These are phyloP conservation scores for Cicer chorassanicum DNA, from an alignment of 306 rosid genomes.

Conservation along the genomic window DNA sequence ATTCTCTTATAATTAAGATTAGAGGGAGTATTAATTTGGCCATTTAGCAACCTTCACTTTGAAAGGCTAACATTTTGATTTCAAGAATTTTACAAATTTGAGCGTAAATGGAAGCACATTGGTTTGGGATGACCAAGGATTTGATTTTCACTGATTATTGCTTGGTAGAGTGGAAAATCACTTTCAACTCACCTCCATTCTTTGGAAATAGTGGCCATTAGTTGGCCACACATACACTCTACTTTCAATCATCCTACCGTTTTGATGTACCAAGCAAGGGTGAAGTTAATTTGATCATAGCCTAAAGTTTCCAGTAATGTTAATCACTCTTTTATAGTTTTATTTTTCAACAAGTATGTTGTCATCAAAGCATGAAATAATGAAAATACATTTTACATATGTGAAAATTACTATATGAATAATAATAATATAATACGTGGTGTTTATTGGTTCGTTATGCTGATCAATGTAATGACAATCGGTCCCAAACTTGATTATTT, in stretches of 20 bases:
- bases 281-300: constrained; percentile 6
- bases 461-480: background rate
- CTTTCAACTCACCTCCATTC: background rate
- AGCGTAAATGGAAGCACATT: constrained; percentile 15
- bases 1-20: no score
- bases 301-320: constrained; percentile 1
- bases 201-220: background rate
- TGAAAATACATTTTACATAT: background rate
- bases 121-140: constrained; percentile 19
- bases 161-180: background rate
- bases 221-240: constrained; percentile 9
- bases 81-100: background rate
- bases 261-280: constrained; percentile 9
- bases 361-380: constrained; percentile 13
- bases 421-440: background rate
- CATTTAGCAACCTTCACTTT: background rate
- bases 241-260: background rate
- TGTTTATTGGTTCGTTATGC: constrained; percentile 6
- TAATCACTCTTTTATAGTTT: background rate
- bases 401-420: background rate
- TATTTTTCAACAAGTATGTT: background rate
- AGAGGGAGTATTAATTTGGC: background rate
- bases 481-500: background rate
- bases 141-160: background rate
- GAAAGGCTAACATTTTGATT: background rate